Evolutionary conservation across 805 yeast species (phyloP).

Genomic region (Ogataea saltuana): DNA sequence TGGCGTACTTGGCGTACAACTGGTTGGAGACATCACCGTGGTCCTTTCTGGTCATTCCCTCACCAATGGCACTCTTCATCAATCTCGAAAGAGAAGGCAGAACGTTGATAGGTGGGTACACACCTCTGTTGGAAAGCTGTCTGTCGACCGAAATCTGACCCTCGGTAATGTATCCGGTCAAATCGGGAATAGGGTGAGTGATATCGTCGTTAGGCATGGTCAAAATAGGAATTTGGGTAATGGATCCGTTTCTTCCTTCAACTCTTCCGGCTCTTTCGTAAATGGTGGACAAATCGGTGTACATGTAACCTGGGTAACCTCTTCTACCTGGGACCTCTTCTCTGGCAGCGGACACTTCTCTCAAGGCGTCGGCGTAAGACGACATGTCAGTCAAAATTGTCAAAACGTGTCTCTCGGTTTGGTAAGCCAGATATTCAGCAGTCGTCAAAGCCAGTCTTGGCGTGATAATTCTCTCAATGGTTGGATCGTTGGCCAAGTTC

Average conservation of each 20-base stretch:
- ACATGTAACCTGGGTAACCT: conserved; percentile 99
- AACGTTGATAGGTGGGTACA: conserved; percentile 98
- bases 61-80: conserved; percentile 99
- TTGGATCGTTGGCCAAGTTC: conserved; percentile 98
- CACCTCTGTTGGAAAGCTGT: conserved; percentile 93
- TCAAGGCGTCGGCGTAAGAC: conserved; percentile 98
- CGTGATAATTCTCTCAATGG: conserved; percentile 98
- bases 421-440: conserved; percentile 97
- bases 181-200: conserved; percentile 99
- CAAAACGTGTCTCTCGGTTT: conserved; percentile 98
- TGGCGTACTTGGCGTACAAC: conserved; percentile 97
- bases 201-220: conserved; percentile 99
- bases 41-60: conserved; percentile 99
- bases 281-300: conserved; percentile 97
- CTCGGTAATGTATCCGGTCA: conserved; percentile 98
- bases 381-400: conserved; percentile 99
- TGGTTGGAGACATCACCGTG: conserved; percentile 99
- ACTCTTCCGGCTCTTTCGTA: conserved; percentile 99
- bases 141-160: conserved; percentile 98
- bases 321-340: conserved; percentile 99
- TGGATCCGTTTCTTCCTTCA: conserved; percentile 99
- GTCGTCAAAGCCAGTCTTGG: conserved; percentile 99
- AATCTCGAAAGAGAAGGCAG: conserved; percentile 96
- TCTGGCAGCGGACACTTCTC: conserved; percentile 99
- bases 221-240: conserved; percentile 97